A percentile compares a stretch with the other conserved stretches of the same genome.
Conservation (phyloP, 208 protist species). For the Vickermania ingenoplastis region DNA sequence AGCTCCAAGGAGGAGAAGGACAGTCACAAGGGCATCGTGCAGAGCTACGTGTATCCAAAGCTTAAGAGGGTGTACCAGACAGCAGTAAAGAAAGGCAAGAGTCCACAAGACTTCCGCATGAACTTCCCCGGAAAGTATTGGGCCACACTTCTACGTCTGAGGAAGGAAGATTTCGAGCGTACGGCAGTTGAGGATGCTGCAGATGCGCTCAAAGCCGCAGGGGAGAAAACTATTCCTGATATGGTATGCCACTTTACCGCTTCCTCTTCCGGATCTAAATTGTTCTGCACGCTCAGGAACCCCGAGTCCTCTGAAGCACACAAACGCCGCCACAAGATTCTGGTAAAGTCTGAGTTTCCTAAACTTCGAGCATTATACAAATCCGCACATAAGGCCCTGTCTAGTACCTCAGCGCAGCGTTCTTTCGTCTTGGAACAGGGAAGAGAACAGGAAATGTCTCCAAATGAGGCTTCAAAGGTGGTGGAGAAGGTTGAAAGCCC, state of each 20-base stretch:
- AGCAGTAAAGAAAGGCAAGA: background rate
- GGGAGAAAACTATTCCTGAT: too few species aligned
- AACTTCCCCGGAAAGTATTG: background rate
- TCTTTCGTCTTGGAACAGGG: too few species aligned
- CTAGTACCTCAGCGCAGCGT: too few species aligned
- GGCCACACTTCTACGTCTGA: background rate
- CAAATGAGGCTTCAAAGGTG: too few species aligned
- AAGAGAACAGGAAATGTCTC: too few species aligned
- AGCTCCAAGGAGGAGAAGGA: background rate
- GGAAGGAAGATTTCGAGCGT: too few species aligned
- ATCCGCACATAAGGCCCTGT: too few species aligned
- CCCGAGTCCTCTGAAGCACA: background rate
- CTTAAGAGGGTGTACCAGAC: background rate
- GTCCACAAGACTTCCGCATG: background rate
- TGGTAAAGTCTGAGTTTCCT: background rate
- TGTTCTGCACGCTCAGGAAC: background rate
- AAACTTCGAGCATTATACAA: too few species aligned
- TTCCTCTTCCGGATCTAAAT: background rate
- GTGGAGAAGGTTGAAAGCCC: too few species aligned
- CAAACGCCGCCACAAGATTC: background rate
- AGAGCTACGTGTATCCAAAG: background rate
- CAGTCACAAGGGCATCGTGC: background rate
- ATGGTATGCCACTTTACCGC: background rate
- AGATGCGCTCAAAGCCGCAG: too few species aligned
- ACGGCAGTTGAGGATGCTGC: too few species aligned